Evolutionary conservation across 495 filamentous ascomycete species (phyloP).

Genomic region (Filosporella fistucella): DNA sequence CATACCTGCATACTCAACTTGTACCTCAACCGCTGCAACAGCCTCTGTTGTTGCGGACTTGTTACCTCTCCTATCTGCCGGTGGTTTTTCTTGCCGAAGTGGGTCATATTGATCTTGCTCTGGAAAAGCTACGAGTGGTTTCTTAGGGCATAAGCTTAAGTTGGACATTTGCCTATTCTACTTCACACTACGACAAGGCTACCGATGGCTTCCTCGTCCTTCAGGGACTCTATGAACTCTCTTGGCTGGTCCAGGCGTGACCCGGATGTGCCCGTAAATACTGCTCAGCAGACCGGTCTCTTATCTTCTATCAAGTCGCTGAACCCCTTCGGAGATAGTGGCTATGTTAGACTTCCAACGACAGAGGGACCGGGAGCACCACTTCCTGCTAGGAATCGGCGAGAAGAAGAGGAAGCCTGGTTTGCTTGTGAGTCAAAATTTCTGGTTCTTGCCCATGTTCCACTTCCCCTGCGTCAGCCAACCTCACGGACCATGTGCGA

Average conservation of each 20-base stretch:
- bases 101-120: too few relatives aligned
- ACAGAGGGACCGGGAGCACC: conserved; percentile 79
- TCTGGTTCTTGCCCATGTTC: conserved; percentile 1
- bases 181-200: too few relatives aligned
- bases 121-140: conserved; percentile 7
- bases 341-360: conserved; percentile 90
- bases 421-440: conserved; percentile 81
- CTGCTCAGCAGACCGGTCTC: conserved; percentile 59
- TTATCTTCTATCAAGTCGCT: conserved; percentile 76
- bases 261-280: conserved; percentile 72
- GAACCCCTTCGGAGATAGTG: conserved; percentile 85
- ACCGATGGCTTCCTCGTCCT: conserved; percentile 90
- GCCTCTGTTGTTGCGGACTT: background rate
- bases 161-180: too few relatives aligned
- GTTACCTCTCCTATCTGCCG: too few relatives aligned
- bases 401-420: conserved; percentile 93
- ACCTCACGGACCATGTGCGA: conserved; percentile 19
- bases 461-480: conserved; percentile 22
- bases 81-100: too few relatives aligned
- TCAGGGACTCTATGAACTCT: conserved; percentile 90
- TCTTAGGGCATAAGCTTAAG: too few relatives aligned
- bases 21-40: background rate
- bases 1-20: conserved; percentile 19
- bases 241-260: conserved; percentile 92
- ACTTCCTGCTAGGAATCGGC: conserved; percentile 74